Base-by-base conservation (phyloP, 495 filamentous ascomycete species). In the Copromyces sp. region DNA sequence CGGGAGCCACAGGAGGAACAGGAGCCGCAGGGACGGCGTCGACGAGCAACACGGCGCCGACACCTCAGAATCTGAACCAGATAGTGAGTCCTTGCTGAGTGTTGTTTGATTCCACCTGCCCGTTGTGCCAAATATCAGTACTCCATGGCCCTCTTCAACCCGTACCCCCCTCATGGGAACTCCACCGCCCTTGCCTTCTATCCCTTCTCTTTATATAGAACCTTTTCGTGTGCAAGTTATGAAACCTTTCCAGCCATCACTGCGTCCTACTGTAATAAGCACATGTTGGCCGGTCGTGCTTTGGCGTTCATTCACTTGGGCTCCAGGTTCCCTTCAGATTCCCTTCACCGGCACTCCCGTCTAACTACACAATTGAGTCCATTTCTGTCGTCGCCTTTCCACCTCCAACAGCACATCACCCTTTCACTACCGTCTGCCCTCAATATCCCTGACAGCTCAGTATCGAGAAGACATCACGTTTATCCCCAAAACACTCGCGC, bases 21-120 rank as follows among this genome's bases (percentile, higher is more conserved):
- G 69, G 74, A 35, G 40, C 73, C 9, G 68, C 71, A 8, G 71
- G 61, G 76, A 72, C 78, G 74, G n/a, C 82, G 77, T 47, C 83
- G 82, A 65, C 76, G 39, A 70, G 85, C 74, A 65, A 81, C 76
- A 74, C 87, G 81, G 73, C 86, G 76, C 75, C 88, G 84, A 92
- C 92, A 4, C 91, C 93, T 53, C 94, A 96, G 75, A 97, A 97
- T 78, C 80, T 99, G 9, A 99, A 99, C 74, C 93, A 96, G 75
- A 99, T 99, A 79, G 95, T 97, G 69, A 74, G 77, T 77, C 59
- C 39, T 39, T 61, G 53, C 68, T 70, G 70, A 3, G 42, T 74
- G 59, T 75, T 74, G 59, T 75, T 70, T 70, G 17, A 69, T 74
- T 74, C 74, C 61, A 69, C n/a, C 37, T 17, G 37, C 35, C 32